Evolutionary conservation across 129 eudicot species (phyloP).

Genomic region (Arctium minus): DNA sequence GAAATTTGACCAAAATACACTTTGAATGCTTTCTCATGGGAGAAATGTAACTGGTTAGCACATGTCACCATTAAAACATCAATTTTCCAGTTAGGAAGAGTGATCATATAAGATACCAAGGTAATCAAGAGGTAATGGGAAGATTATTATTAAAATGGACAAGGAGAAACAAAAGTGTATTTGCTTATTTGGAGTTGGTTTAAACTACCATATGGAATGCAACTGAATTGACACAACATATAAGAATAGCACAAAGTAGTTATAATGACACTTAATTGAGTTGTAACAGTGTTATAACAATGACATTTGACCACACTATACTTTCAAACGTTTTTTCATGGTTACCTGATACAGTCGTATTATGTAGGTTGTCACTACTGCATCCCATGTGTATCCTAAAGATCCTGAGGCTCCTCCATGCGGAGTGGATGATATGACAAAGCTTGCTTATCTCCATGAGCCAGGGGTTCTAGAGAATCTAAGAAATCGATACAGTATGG

Average conservation of each 20-base stretch:
- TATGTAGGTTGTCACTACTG: slow-evolving; percentile 47
- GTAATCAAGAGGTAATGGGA: background rate
- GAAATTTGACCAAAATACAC: background rate
- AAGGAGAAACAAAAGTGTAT: background rate
- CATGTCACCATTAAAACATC: background rate
- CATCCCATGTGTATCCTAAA: slow-evolving; percentile 57
- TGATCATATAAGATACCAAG: background rate
- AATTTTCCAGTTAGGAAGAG: background rate
- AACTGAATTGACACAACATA: background rate
- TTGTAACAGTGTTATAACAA: background rate
- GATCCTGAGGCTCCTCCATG: slow-evolving; percentile 74
- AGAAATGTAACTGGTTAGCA: background rate
- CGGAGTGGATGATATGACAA: slow-evolving; percentile 98
- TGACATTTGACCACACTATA: background rate
- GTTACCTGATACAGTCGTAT: slow-evolving; percentile 6
- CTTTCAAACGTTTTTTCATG: background rate
- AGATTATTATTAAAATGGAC: background rate
- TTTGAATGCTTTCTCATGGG: background rate
- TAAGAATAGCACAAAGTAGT: background rate
- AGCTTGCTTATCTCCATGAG: slow-evolving; percentile 88
- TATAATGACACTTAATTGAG: slow-evolving; percentile 5
- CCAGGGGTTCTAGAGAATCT: slow-evolving; percentile 85
- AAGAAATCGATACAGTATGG: slow-evolving; percentile 63
- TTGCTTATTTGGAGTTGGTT: slow-evolving; percentile 6
- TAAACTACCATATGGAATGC: background rate